Base-by-base conservation (phyloP, 441 rosid species). In the Erodium chrysanthum region DNA sequence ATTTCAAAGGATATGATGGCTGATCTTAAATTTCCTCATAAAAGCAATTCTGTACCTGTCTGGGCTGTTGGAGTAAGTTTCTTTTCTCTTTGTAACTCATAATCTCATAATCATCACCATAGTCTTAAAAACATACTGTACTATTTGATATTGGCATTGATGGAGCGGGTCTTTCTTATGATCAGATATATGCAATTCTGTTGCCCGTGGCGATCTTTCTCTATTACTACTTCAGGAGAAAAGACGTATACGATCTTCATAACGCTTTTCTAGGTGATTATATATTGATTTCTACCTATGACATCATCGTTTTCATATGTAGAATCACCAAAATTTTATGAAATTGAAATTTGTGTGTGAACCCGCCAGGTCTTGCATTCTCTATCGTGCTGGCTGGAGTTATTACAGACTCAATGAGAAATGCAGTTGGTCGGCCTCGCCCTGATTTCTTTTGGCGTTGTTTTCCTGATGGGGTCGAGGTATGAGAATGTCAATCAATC, bases 1-100 rank as follows among this genome's bases (percentile, higher is more conserved):
- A 92, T 93, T 29, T 90, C 96, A 31, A 85, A 88, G 75, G 91
- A 90, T 74, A 88, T 93, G 98, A 87, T 90, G 96, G 78, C 81
- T 58, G 96, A 90, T 83, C 90, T 93, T 15, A 86, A 78, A 64
- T 93, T 85, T 76, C 98, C 98, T 5, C 73, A 88, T 68, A 81
- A 86, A 75, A 67, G 78, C 50, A 85, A 86, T 77, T 86, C 94
- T 2, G 85, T 90, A 70, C 97, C 97, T 20, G 67, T 85, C 64
- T 90, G 94, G 96, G 74, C 84, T 66, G 95, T 88, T 8, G 90
- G 91, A n/a, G 97, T 88, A 82, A 81, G 88, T 80, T 64, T 66
- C 29, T 29, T 68, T 71, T 48, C 3, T 18, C 29, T 35, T 68
- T 14, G 27, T 7, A 6, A 18, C 7, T 18, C 5, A 33, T n/a